Percentiles rank a stretch among this genome's conserved stretches.
Conservation (phyloP, 140 eudicot genomes). For the Oenanthe javanica region DNA sequence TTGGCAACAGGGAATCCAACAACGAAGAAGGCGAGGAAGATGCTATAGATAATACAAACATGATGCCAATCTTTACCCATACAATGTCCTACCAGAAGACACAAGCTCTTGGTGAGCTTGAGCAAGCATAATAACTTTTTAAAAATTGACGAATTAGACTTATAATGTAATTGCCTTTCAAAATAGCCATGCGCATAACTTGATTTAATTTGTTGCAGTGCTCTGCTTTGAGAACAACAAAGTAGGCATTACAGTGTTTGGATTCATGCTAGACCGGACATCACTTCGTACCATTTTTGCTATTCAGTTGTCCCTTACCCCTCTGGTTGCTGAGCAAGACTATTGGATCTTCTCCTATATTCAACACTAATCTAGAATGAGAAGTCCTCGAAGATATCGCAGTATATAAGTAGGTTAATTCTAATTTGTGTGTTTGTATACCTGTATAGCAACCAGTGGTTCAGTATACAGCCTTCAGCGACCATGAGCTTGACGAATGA, state of each 20-base stretch:
- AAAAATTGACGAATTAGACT: too few relatives aligned
- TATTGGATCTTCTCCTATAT: slow-evolving; percentile 20
- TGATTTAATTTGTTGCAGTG: slow-evolving; percentile 40
- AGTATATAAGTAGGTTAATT: neutral
- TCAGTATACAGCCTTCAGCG: neutral
- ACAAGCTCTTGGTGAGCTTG: slow-evolving; percentile 77
- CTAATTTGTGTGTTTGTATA: neutral
- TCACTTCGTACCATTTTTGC: slow-evolving; percentile 62
- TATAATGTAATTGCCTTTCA: neutral
- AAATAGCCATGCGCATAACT: slow-evolving; percentile 1
- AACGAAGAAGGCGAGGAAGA: slow-evolving; percentile 74
- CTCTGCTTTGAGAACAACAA: slow-evolving; percentile 72
- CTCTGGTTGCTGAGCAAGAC: slow-evolving; percentile 86
- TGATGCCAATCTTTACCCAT: slow-evolving; percentile 41
- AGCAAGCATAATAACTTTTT: neutral
- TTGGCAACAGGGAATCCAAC: slow-evolving; percentile 24
- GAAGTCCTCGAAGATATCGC: neutral
- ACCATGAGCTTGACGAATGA: neutral
- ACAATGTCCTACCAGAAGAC: slow-evolving; percentile 78
- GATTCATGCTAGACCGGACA: slow-evolving; percentile 80
- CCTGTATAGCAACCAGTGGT: neutral
- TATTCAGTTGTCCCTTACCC: slow-evolving; percentile 57
- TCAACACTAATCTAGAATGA: neutral
- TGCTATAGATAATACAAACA: slow-evolving; percentile 54
- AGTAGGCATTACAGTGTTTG: slow-evolving; percentile 85